Base-by-base conservation (phyloP, 2,329 filamentous ascomycete species). In the Pezicula neosporulosa region DNA sequence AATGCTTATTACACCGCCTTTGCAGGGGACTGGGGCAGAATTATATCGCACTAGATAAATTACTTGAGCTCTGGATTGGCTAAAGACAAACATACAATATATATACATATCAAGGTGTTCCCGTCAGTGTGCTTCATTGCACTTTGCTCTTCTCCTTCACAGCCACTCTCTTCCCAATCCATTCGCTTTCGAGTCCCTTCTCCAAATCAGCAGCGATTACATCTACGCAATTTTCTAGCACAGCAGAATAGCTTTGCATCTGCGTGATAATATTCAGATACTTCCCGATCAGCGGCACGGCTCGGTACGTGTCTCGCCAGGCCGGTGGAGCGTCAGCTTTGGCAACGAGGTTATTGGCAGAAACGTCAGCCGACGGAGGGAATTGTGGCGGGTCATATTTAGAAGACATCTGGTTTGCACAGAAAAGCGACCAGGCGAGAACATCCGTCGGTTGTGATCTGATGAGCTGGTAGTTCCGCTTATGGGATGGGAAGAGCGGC, bases 391-490 rank as follows among this genome's bases (percentile, higher is more conserved):
- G 44, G 44, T 56, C 42, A 39, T 58, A 53, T 48, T 56, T 53
- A 43, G 61, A 52, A 42, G 46, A 9, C 46, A 63, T 56, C 4
- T 55, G 5, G 36, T 16, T 55, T 43, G 61, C 58, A 38, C 59
- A 61, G 47, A 57, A 58, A 9, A 63, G 56, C 28, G 60, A 63
- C 60, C 60, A 63, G 38, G 52, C 53, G 38, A 62, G 10, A 10
- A 18, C 33, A 35, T 57, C 57, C 10, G 38, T 16, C 13, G 53
- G 21, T 2, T 61, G 33, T 16, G 51, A 44, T 54, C 57, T 54
- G 46, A 64, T 54, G 47, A 61, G 56, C 13, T 38, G 8, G 45
- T 56, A 60, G 28, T 61, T 63, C 33, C 33, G 37, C 35, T 50
- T 56, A 49, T 63, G 62, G 16, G 50, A 19, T 27, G 57, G 60